These are phyloP conservation scores for Spiraea crenata DNA, from an alignment of 331 rosid species.

Conservation along the genomic window DNA sequence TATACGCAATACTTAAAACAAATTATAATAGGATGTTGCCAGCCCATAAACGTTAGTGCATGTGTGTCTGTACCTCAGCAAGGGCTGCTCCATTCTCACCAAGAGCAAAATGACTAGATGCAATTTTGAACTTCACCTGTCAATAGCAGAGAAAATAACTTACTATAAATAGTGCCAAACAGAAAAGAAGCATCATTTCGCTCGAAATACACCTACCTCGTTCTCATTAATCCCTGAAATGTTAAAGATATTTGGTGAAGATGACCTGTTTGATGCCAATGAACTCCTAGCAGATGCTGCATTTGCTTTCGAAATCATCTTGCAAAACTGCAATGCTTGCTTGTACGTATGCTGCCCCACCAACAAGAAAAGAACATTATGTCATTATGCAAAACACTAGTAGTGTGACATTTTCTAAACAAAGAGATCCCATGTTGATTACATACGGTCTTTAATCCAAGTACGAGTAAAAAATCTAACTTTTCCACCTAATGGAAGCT, in stretches of 20 bases:
- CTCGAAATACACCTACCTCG: constrained; percentile 58
- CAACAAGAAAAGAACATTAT: constrained; percentile 15
- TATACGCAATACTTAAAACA: neutral
- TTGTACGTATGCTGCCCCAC: constrained; percentile 72
- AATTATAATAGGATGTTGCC: neutral
- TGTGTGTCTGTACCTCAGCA: constrained; percentile 54
- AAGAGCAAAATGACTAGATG: constrained; percentile 68
- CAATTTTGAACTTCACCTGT: constrained; percentile 94
- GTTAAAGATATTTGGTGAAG: constrained; percentile 86
- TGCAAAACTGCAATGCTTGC: constrained; percentile 84
- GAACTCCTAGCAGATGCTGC: constrained; percentile 59
- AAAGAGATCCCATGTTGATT: neutral
- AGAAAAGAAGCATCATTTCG: neutral
- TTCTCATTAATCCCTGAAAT: constrained; percentile 73
- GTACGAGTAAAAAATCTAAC: neutral
- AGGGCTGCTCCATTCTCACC: constrained; percentile 85
- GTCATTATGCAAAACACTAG: neutral
- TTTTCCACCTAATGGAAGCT: constrained; percentile 1
- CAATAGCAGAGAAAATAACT: constrained; percentile 17
- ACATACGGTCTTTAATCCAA: neutral
- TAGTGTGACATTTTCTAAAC: neutral
- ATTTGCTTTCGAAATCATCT: constrained; percentile 70
- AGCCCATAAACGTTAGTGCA: constrained; percentile 6
- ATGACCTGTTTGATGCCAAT: constrained; percentile 68
- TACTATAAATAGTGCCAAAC: constrained; percentile 15